phyloP scores from a whole-genome alignment of 768 basidiomycete genomes.

The Gloeophyllum trabeum region DNA sequence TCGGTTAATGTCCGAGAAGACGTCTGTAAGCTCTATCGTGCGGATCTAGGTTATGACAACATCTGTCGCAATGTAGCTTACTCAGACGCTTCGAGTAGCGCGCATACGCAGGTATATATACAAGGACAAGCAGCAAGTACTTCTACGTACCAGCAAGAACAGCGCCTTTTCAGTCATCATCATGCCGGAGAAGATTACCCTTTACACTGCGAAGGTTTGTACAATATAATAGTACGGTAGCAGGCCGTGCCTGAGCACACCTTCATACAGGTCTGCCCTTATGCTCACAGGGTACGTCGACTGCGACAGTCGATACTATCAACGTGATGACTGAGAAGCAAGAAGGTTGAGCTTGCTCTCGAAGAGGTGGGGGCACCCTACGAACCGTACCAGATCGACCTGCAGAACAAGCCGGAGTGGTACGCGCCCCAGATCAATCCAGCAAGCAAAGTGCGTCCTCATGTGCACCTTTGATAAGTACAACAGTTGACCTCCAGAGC shows the following conservation, averaged over 20 bases:
- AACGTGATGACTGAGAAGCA: no score
- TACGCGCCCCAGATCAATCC: conserved; percentile 56
- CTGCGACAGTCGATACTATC: background rate
- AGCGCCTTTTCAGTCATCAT: no score
- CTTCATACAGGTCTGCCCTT: conserved; percentile 38
- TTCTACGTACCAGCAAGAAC: no score
- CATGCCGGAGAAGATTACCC: conserved; percentile 21
- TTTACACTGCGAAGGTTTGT: conserved; percentile 23
- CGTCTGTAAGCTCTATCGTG: no score
- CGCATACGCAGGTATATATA: no score
- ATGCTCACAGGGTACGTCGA: conserved; percentile 39
- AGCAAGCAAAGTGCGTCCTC: conserved; percentile 41
- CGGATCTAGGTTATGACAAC: no score
- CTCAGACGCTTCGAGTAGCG: no score
- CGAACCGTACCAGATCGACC: conserved; percentile 45
- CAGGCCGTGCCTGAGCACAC: background rate
- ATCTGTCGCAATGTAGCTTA: no score
- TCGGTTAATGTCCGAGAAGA: no score
- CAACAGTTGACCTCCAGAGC: background rate
- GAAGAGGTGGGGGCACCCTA: conserved; percentile 38
- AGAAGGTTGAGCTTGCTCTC: conserved; percentile 49
- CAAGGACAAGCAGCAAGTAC: no score
- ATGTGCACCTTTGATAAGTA: background rate
- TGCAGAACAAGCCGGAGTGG: conserved; percentile 60
- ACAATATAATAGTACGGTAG: background rate